A percentile compares a stretch with the other conserved stretches of the same genome.
Evolutionary conservation across 192 early-diverging fungal species (phyloP).

Genomic region (Pilaira anomala): DNA sequence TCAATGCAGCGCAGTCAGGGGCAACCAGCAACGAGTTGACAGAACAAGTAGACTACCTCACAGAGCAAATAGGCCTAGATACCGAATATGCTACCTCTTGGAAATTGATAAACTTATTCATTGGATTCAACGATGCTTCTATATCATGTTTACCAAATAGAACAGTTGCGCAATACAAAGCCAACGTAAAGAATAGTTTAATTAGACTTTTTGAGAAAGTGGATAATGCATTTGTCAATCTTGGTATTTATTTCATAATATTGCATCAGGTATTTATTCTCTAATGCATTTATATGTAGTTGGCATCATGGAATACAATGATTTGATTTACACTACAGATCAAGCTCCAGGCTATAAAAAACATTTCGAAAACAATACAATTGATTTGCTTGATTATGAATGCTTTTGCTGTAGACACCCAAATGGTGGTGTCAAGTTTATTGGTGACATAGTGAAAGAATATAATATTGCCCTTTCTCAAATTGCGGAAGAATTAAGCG

Average conservation of each 20-base stretch:
- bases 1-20: slow-evolving; percentile 14
- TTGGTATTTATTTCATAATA: not conserved
- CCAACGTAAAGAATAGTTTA: not conserved
- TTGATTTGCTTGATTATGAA: not conserved
- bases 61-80: not conserved
- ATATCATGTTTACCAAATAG: not conserved
- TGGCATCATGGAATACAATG: not conserved
- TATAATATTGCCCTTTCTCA: not conserved
- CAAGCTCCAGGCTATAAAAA: not conserved
- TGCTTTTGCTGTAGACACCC: not conserved
- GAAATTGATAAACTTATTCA: slow-evolving; percentile 1
- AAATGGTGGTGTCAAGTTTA: no score
- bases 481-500: not conserved
- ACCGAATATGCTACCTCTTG: not conserved
- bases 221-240: not conserved
- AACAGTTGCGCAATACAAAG: not conserved
- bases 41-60: slow-evolving; percentile 12
- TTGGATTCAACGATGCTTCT: slow-evolving; percentile 4
- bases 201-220: not conserved
- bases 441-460: no score
- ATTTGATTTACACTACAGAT: not conserved
- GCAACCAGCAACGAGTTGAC: slow-evolving; percentile 7
- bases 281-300: not conserved
- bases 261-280: not conserved
- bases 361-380: not conserved